Evolutionary conservation across 768 basidiomycete genomes (phyloP).

Genomic region (Kwoniella sp.): DNA sequence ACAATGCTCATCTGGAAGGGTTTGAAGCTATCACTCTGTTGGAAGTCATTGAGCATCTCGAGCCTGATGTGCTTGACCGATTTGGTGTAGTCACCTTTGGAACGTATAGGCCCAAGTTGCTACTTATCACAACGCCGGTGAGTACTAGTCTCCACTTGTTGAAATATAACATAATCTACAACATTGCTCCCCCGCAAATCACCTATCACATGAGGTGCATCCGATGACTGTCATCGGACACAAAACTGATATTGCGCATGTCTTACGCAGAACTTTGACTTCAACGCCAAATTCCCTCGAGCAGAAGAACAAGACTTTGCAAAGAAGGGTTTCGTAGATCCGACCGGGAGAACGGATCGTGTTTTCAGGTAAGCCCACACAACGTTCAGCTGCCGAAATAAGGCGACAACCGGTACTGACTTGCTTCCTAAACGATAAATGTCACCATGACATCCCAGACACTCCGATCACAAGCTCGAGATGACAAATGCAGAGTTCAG

Average conservation of each 20-base stretch:
- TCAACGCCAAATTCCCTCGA: constrained; percentile 55
- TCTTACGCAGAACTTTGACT: constrained; percentile 43
- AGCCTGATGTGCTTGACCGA: constrained; percentile 45
- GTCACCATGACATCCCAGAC: constrained; percentile 25
- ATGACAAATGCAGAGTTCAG: constrained; percentile 55
- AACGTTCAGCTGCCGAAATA: no score
- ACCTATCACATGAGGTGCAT: no score
- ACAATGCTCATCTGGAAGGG: constrained; percentile 50
- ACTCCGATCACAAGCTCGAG: constrained; percentile 55
- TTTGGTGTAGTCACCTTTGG: constrained; percentile 55
- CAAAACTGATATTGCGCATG: not conserved
- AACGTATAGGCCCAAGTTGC: constrained; percentile 51
- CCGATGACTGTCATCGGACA: no score
- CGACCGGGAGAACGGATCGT: constrained; percentile 54
- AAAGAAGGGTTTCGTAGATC: constrained; percentile 52
- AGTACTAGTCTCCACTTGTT: constrained; percentile 17
- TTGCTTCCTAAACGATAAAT: no score
- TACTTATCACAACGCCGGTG: constrained; percentile 55
- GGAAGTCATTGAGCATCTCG: constrained; percentile 56
- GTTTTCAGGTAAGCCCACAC: constrained; percentile 50
- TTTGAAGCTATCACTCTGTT: constrained; percentile 54
- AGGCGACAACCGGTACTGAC: constrained; percentile 5
- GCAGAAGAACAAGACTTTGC: constrained; percentile 34
- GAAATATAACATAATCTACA: no score
- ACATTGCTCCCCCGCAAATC: no score